Base-by-base conservation (phyloP, 2,329 filamentous ascomycete genomes). In the Phyllosticta citriasiana region DNA sequence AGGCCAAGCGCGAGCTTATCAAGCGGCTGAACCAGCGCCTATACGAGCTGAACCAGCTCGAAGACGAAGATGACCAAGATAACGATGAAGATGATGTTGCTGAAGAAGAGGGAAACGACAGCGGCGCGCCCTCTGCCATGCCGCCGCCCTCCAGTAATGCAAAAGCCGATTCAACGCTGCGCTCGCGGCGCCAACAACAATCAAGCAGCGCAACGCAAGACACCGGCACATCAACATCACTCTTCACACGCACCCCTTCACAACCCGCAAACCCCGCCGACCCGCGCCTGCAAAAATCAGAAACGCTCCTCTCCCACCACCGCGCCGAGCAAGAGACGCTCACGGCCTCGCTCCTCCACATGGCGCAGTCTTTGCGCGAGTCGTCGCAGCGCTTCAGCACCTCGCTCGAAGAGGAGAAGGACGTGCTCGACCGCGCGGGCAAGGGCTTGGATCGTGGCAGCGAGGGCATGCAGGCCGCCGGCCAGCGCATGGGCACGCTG, bases 321-420 rank as follows among this genome's bases (percentile, higher is more conserved):
- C 87, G 89, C 59, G 79, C 79, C 59, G 91, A 96, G 76, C 92
- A 97, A 74, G 91, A 96, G 72, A 79, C 82, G 35, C 81, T 97
- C 2, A 93, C 92, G 0, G 81, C 83, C 47, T 92, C 89, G 7
- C 86, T 97, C n/a, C 80, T 96, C 24, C 78, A 82, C 53, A 88
- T 97, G 76, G 92, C 93, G 0, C 78, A 82, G 24, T 83, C 88
- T 56, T 82, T 97, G 50, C 96, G 95, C 72, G 77, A 83, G 55
- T 89, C 86, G 47, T 89, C 90, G 3, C 77, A 87, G 59, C 80
- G 83, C 2, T 94, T 96, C 74, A 82, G 86, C 24, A 77, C 80
- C 5, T 84, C 86, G 1, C 80, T 97, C 14, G 89, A 91, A 64
- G 84, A 88, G 66, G 84, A 86, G 67, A 89, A 90, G 71, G 84